Evolutionary conservation across 1,139 yeast genomes (phyloP).

Genomic region (Blastobotrys malaysiensis): DNA sequence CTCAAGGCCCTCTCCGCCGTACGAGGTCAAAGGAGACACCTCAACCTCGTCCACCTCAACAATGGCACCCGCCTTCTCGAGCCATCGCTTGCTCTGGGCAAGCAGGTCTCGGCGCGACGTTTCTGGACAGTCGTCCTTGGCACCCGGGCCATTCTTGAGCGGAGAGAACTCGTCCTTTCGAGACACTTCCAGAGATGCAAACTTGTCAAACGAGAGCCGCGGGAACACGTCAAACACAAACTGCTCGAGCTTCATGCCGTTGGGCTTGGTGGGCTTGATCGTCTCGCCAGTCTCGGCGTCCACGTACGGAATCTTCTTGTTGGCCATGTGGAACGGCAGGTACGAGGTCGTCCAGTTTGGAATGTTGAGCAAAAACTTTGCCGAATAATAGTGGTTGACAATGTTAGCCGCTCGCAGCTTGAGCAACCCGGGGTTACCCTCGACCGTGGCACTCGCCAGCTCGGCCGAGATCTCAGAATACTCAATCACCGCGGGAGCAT

Average conservation of each 20-base stretch:
- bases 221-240: slow-evolving; percentile 96
- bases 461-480: slow-evolving; percentile 83
- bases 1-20: slow-evolving; percentile 79
- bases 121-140: slow-evolving; percentile 76
- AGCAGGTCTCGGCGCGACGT: slow-evolving; percentile 69
- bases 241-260: slow-evolving; percentile 93
- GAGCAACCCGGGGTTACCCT: slow-evolving; percentile 46
- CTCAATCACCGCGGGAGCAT: slow-evolving; percentile 86
- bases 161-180: slow-evolving; percentile 88
- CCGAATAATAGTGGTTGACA: slow-evolving; percentile 93
- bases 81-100: slow-evolving; percentile 72
- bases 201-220: slow-evolving; percentile 60
- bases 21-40: slow-evolving; percentile 68
- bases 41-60: slow-evolving; percentile 56
- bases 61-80: slow-evolving; percentile 59
- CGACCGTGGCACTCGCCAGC: slow-evolving; percentile 59
- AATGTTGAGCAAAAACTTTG: slow-evolving; percentile 55
- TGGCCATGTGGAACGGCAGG: slow-evolving; percentile 91
- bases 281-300: slow-evolving; percentile 44
- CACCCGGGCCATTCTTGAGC: slow-evolving; percentile 82
- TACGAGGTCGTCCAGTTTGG: slow-evolving; percentile 64
- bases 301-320: slow-evolving; percentile 72
- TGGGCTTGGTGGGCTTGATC: slow-evolving; percentile 62
- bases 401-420: slow-evolving; percentile 92
- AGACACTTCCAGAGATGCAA: slow-evolving; percentile 90